Percentiles rank a stretch among this genome's conserved stretches.
These are phyloP conservation scores for Cadophora sp. DNA, from an alignment of 2,329 filamentous ascomycete genomes.

Conservation along the genomic window DNA sequence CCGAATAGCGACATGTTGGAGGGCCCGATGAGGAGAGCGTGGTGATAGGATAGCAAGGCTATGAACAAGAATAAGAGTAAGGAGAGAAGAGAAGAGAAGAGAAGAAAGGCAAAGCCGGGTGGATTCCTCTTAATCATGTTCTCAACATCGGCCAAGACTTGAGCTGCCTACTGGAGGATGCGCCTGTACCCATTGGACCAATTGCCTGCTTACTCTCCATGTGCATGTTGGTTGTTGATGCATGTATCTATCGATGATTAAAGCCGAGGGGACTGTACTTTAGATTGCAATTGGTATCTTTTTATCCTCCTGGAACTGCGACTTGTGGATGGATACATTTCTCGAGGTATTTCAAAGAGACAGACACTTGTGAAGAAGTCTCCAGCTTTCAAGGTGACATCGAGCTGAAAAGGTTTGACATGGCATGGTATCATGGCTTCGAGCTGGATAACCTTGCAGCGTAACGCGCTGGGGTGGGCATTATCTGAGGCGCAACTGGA, in stretches of 20 bases:
- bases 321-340: neutral
- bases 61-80: no score
- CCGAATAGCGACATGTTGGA: slow-evolving; percentile 14
- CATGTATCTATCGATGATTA: neutral
- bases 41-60: neutral
- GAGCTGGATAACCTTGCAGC: neutral
- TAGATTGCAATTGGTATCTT: neutral
- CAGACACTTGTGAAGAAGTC: neutral
- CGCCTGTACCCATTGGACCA: neutral
- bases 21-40: neutral
- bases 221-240: slow-evolving; percentile 12
- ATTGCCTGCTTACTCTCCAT: slow-evolving; percentile 14
- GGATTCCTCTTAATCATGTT: neutral
- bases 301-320: neutral
- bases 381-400: neutral
- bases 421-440: neutral
- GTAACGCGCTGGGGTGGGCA: neutral
- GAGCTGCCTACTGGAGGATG: neutral
- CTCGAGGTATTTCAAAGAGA: neutral
- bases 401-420: no score
- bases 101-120: neutral
- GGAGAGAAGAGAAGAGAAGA: neutral
- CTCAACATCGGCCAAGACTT: neutral
- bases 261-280: neutral
- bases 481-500: neutral